phyloP scores from a whole-genome alignment of 768 basidiomycete genomes.

The Mrakia frigida region DNA sequence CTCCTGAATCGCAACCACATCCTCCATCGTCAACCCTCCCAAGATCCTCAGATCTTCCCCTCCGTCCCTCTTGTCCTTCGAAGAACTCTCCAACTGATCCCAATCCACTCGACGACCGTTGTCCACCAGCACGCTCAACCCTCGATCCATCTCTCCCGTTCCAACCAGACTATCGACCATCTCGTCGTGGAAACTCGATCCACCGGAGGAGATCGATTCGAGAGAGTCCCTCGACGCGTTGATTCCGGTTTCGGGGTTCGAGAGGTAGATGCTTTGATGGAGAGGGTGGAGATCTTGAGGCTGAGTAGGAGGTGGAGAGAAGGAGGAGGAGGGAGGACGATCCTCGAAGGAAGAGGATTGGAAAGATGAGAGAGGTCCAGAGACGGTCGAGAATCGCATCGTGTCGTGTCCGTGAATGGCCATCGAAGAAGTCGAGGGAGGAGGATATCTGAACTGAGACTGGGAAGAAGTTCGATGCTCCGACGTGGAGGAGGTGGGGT shows the following conservation, averaged over 20 bases:
- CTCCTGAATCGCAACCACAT: slow-evolving; percentile 10
- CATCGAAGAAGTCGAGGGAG: slow-evolving; percentile 7
- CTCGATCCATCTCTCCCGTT: not conserved
- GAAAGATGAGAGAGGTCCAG: not conserved
- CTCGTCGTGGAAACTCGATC: slow-evolving; percentile 4
- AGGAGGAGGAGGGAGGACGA: not conserved
- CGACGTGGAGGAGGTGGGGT: not conserved
- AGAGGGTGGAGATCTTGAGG: not conserved
- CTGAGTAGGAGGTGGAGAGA: not conserved
- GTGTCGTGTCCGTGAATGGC: slow-evolving; percentile 25
- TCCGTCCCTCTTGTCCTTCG: not conserved
- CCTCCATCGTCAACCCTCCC: not conserved
- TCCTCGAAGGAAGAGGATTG: not conserved
- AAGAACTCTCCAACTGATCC: not conserved
- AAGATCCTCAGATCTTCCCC: not conserved
- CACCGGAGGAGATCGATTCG: not conserved
- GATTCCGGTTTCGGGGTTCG: not conserved
- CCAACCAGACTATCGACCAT: not conserved
- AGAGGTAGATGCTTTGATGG: not conserved
- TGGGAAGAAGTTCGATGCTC: not conserved
- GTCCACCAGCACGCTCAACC: slow-evolving; percentile 1
- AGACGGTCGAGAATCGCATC: not conserved
- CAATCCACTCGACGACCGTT: not conserved
- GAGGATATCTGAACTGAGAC: not conserved
- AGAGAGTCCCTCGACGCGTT: not conserved